Percentiles rank a stretch among this genome's conserved stretches.
Evolutionary conservation across 805 yeast species (phyloP).

Genomic region (Helenozyma rhizophorensis): DNA sequence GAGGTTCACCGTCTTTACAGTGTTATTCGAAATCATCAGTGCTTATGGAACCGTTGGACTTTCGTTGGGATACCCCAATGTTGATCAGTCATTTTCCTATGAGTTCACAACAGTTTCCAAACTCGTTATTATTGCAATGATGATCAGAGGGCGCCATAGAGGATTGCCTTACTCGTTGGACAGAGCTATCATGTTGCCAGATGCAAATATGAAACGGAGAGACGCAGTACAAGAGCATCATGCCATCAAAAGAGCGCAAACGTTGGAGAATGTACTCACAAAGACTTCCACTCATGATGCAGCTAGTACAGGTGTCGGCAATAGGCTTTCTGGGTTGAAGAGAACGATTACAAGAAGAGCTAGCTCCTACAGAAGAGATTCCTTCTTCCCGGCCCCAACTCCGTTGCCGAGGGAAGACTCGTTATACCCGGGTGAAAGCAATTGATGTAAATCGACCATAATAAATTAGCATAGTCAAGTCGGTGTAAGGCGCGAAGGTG

Average conservation of each 20-base stretch:
- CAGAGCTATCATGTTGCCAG: constrained; percentile 86
- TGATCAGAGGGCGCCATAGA: constrained; percentile 94
- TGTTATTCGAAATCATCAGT: constrained; percentile 83
- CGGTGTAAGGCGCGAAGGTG: too few relatives aligned
- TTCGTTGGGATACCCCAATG: constrained; percentile 74
- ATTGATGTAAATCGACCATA: too few relatives aligned
- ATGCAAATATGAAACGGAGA: constrained; percentile 56
- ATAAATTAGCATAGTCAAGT: too few relatives aligned
- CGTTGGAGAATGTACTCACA: constrained; percentile 12
- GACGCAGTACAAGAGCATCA: constrained; percentile 59
- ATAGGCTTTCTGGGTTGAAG: constrained; percentile 3
- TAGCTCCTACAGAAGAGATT: constrained; percentile 10
- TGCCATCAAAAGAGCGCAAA: constrained; percentile 27
- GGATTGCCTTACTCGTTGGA: constrained; percentile 92
- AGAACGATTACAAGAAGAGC: constrained; percentile 12
- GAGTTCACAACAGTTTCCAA: constrained; percentile 73
- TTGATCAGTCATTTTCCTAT: constrained; percentile 66
- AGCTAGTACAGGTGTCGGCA: constrained; percentile 7
- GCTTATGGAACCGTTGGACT: constrained; percentile 97
- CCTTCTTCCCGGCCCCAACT: constrained; percentile 17
- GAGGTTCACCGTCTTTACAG: constrained; percentile 61
- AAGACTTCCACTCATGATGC: constrained; percentile 7
- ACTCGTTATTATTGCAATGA: constrained; percentile 79
- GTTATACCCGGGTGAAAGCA: too few relatives aligned
- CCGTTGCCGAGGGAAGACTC: constrained; percentile 10